Base-by-base conservation (phyloP, 768 basidiomycete genomes). In the Boletus reticuloceps region DNA sequence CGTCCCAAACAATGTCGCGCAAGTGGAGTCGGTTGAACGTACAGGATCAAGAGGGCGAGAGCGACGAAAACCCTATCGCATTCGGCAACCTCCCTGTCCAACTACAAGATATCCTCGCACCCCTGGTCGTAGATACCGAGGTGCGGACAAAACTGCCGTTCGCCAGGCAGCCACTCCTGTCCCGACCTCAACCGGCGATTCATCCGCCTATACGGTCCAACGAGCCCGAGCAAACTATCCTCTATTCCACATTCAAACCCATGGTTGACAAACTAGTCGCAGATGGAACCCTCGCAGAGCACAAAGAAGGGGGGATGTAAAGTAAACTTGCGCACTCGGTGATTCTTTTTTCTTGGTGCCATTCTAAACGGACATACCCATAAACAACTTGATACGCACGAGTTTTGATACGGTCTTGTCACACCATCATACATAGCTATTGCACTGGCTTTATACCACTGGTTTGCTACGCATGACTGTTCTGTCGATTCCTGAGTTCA, bases 1-100 rank as follows among this genome's bases (percentile, higher is more conserved):
- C 54, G 4, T 49, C 60, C 5, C 61, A 55, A 48, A 31, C 50
- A 4, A 39, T 65, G 36, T 55, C 65, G 32, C 74, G 72, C 47
- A 71, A 60, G 53, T 71, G 74, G 73, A 69, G 62, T 40, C 59
- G 67, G 40, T 49, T 73, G 55, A 47, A 63, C 12, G 62, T 58
- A 11, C 69, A 61, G 31, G 69, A 64, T 29, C 54, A 50, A 3
- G 67, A 67, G 16, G 47, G 48, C 8, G 51, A 60, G 16, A 50
- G 48, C 12, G 51, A 60, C 11, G 53, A 50, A 3, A 12, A 59
- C 22, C 54, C 51, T 2, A 59, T 68, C 14, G 36, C 50, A 22
- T 63, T 76, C 29, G 58, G 62, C 6, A 52, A 70, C 51, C 58
- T 74, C n/a, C 36, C 55, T 20, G n/a, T 32, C 6, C 3, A 20